These are phyloP conservation scores for Diaporthe helianthi DNA, from an alignment of 2,329 filamentous ascomycete species.

Conservation along the genomic window DNA sequence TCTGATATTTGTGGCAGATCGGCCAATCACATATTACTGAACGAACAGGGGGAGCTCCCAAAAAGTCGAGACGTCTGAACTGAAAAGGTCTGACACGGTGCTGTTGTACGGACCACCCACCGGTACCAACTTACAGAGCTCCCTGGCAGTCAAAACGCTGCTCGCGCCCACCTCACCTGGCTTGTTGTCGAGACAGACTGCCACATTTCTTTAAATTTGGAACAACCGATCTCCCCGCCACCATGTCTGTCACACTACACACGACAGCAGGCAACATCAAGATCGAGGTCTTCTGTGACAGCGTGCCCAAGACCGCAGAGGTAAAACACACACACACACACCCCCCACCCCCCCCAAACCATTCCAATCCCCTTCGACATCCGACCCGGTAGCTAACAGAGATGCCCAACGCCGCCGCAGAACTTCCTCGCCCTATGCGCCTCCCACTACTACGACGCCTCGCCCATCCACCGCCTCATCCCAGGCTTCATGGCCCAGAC, in stretches of 20 bases:
- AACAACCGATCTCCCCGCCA: slow-evolving; percentile 28
- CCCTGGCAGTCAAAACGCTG: not conserved
- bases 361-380: not conserved
- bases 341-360: not conserved
- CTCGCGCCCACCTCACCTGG: not conserved
- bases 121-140: not conserved
- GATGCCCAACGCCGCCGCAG: slow-evolving; percentile 50
- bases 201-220: not conserved
- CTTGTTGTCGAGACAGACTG: not conserved
- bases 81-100: slow-evolving; percentile 9
- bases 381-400: not conserved
- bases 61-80: not conserved
- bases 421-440: slow-evolving; percentile 90
- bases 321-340: slow-evolving; percentile 49
- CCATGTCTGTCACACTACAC: slow-evolving; percentile 79
- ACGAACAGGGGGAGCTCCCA: slow-evolving; percentile 21
- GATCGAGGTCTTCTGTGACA: slow-evolving; percentile 94
- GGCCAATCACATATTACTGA: slow-evolving; percentile 29
- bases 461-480: slow-evolving; percentile 81
- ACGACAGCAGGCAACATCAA: slow-evolving; percentile 91
- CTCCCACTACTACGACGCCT: slow-evolving; percentile 76
- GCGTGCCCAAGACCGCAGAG: slow-evolving; percentile 90
- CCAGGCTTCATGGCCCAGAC: slow-evolving; percentile 83
- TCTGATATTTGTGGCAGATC: not conserved
- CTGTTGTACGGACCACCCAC: not conserved